A percentile compares a stretch with the other conserved stretches of the same genome.
Evolutionary conservation across 495 filamentous ascomycete species (phyloP).

Genomic region (Penicillium paradoxum): DNA sequence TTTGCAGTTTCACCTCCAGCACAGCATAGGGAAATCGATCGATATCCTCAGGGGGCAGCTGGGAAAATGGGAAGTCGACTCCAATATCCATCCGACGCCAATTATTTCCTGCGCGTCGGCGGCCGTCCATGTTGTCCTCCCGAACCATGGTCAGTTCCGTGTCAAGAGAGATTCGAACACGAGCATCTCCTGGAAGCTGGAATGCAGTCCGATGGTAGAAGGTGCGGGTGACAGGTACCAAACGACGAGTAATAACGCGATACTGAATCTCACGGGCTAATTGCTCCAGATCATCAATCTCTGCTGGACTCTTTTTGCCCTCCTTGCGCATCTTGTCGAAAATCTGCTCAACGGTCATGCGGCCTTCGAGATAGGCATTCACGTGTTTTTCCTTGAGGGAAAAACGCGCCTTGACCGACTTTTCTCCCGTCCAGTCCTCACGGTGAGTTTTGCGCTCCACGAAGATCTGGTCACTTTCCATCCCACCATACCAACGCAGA

Average conservation of each 20-base stretch:
- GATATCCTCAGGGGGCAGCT: conserved; percentile 77
- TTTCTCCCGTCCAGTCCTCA: conserved; percentile 98
- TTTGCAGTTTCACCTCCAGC: conserved; percentile 96
- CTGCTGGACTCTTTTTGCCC: conserved; percentile 83
- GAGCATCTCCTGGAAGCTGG: conserved; percentile 91
- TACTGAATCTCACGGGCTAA: conserved; percentile 92
- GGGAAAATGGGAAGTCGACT: conserved; percentile 89
- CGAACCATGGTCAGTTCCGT: conserved; percentile 92
- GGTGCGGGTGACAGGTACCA: conserved; percentile 80
- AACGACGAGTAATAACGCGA: conserved; percentile 73
- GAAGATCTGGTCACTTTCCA: conserved; percentile 91
- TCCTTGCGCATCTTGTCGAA: conserved; percentile 96
- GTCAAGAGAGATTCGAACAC: conserved; percentile 94
- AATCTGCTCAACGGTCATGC: conserved; percentile 71
- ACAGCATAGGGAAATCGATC: conserved; percentile 94
- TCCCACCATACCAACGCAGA: conserved; percentile 94
- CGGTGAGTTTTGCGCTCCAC: conserved; percentile 97
- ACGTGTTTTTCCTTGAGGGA: conserved; percentile 94
- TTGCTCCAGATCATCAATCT: conserved; percentile 85
- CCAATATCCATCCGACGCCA: conserved; percentile 98
- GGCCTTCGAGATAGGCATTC: conserved; percentile 78
- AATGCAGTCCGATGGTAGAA: conserved; percentile 99
- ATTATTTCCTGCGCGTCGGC: conserved; percentile 70
- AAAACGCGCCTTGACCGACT: conserved; percentile 97
- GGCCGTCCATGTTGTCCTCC: conserved; percentile 90